Conservation (phyloP, 108 stramenopile genomes). For the Licmophora abbreviata region DNA sequence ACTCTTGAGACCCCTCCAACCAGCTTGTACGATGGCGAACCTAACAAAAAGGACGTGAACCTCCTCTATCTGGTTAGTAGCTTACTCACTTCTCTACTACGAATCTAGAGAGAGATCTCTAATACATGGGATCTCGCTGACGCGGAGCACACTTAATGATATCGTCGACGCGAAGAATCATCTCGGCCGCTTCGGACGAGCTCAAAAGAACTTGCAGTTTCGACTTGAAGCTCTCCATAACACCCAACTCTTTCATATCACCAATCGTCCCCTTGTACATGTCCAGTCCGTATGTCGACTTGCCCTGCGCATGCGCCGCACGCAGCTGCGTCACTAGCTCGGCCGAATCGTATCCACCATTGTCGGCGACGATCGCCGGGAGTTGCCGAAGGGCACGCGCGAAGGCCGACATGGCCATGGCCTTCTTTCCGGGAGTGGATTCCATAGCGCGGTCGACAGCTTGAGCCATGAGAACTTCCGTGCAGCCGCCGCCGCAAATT, state of each 20-base stretch:
- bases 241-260: slow-evolving; percentile 93
- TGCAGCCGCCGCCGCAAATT: slow-evolving; percentile 96
- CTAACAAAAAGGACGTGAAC: too few species aligned
- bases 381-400: slow-evolving; percentile 91
- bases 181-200: slow-evolving; percentile 98
- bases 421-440: slow-evolving; percentile 92
- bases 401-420: slow-evolving; percentile 97
- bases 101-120: not conserved
- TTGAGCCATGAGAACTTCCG: slow-evolving; percentile 88
- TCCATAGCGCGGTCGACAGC: slow-evolving; percentile 88
- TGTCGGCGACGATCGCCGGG: slow-evolving; percentile 98
- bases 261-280: slow-evolving; percentile 91
- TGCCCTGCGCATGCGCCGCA: slow-evolving; percentile 87
- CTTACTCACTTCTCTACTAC: not conserved
- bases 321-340: slow-evolving; percentile 94
- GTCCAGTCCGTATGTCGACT: slow-evolving; percentile 85
- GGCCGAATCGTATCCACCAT: slow-evolving; percentile 98
- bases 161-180: slow-evolving; percentile 98
- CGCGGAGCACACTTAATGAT: slow-evolving; percentile 98
- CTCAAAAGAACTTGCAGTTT: slow-evolving; percentile 95
- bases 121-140: slow-evolving; percentile 39
- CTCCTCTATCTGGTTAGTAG: too few species aligned
- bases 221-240: slow-evolving; percentile 91
- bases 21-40: not conserved
- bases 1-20: not conserved